Evolutionary conservation across 805 yeast genomes (phyloP), one percentile per base, ranked within the genome.

Genomic region (Starmerella cellae): DNA sequence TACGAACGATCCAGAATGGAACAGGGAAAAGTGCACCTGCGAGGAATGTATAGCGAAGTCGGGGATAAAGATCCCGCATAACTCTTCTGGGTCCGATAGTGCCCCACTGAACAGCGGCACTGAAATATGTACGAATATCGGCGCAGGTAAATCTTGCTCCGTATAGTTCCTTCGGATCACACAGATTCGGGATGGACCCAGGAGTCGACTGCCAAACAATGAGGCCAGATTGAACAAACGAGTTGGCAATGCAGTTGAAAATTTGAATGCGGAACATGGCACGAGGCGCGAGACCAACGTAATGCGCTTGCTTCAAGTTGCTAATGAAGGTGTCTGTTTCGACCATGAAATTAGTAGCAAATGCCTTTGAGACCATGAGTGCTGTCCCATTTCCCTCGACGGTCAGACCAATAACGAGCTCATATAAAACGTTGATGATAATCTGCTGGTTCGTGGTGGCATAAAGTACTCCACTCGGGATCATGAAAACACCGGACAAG

Each of bases 251-350:
- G 24, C 55, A 50, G 8, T 56, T 64, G 36, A 58, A 51, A 43
- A 65, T 52, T 51, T 60, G 73, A 28, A 63, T 68, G 51, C 74
- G 64, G 62, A 75, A 75, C 28, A 74, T 58, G 0, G 80, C 70
- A 50, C 71, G 62, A 11, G 81, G 81, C 1, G 80, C 75, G 19
- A 75, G 59, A 46, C 73, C 73, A 20, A 71, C 59, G 54, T 75
- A 75, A 56, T 75, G 81, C 0, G 70, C 76, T 61, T 66, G 60
- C 51, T 73, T 73, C 47, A 60, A 60, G 52, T 73, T 73, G 55
- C 70, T 70, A 39, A 74, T 69, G 56, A 70, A 75, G 54, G 64
- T 69, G 47, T 75, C 73, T 11, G 81, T 80, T 60, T 76, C 80
- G 34, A 71, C 70, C 55, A 73, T 78, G 46, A 75, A 74, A 53